phyloP scores from a whole-genome alignment of 129 eudicot genomes.

The Oenanthe sinensis region DNA sequence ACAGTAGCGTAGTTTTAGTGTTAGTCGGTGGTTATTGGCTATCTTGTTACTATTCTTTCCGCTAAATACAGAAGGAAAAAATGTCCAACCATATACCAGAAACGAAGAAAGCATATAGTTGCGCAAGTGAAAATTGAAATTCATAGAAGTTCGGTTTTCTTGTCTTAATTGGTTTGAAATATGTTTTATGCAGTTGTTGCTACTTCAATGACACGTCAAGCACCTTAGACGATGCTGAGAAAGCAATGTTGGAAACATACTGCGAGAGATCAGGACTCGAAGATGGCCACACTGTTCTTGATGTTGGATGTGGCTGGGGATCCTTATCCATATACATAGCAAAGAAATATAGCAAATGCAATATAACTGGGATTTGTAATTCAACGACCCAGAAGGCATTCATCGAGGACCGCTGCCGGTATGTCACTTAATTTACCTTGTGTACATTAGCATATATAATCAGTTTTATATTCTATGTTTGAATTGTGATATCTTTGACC shows the following conservation, averaged over 20 bases:
- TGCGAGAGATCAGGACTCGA: slow-evolving; percentile 72
- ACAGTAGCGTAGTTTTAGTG: neutral
- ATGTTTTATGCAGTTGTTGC: slow-evolving; percentile 66
- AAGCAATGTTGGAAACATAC: slow-evolving; percentile 78
- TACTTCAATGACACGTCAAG: slow-evolving; percentile 57
- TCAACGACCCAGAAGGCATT: slow-evolving; percentile 79
- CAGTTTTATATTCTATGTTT: neutral
- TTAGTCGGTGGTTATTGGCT: neutral
- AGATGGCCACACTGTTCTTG: slow-evolving; percentile 95
- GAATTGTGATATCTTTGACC: neutral
- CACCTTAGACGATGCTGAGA: slow-evolving; percentile 89
- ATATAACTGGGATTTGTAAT: slow-evolving; percentile 89
- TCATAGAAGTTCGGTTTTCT: neutral
- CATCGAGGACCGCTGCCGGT: slow-evolving; percentile 82
- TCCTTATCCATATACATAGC: slow-evolving; percentile 74
- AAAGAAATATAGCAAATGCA: slow-evolving; percentile 61
- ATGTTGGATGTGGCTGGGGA: slow-evolving; percentile 99
- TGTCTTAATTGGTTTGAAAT: slow-evolving; percentile 11
- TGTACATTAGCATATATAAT: neutral
- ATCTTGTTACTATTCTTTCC: neutral
- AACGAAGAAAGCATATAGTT: neutral
- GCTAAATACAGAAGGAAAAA: neutral
- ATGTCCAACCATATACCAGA: neutral
- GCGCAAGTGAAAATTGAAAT: neutral
- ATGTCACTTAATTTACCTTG: slow-evolving; percentile 11